phyloP scores from a whole-genome alignment of 208 protist species.

The Trypanosoma boissoni region DNA sequence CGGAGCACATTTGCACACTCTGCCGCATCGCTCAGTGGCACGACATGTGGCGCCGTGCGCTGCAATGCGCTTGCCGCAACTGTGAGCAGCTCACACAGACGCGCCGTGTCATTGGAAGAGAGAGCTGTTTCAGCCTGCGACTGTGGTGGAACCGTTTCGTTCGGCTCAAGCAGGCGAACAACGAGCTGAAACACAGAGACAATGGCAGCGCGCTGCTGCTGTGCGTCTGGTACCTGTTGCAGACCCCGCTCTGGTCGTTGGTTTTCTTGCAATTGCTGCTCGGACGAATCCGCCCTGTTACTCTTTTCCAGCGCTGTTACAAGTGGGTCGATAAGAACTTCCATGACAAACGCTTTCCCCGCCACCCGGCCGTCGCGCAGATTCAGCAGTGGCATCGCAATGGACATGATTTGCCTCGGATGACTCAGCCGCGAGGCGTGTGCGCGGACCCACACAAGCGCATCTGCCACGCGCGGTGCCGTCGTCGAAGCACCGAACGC shows the following conservation, averaged over 20 bases:
- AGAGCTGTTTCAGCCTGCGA: not conserved
- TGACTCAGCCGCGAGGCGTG: conserved; percentile 41
- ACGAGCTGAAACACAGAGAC: conserved; percentile 64
- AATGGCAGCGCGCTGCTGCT: conserved; percentile 45
- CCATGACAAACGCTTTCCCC: conserved; percentile 48
- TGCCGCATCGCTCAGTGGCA: too few species aligned
- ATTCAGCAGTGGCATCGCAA: conserved; percentile 62
- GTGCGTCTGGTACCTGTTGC: conserved; percentile 4
- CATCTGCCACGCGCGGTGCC: conserved; percentile 50
- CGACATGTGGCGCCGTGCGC: too few species aligned
- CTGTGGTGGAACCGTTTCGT: not conserved
- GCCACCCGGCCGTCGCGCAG: conserved; percentile 52
- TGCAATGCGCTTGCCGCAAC: too few species aligned
- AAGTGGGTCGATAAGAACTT: conserved; percentile 46
- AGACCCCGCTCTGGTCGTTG: too few species aligned
- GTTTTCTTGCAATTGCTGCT: too few species aligned
- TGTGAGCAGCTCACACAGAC: too few species aligned
- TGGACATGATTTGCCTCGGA: conserved; percentile 76
- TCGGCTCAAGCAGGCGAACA: conserved; percentile 29
- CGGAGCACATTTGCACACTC: too few species aligned
- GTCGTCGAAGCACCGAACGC: conserved; percentile 63
- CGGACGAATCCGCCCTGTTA: too few species aligned
- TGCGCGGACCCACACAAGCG: conserved; percentile 45
- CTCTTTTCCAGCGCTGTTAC: conserved; percentile 31
- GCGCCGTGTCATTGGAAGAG: too few species aligned